Evolutionary conservation across 345 rosid genomes (phyloP).

Genomic region (Mercurialis annua): DNA sequence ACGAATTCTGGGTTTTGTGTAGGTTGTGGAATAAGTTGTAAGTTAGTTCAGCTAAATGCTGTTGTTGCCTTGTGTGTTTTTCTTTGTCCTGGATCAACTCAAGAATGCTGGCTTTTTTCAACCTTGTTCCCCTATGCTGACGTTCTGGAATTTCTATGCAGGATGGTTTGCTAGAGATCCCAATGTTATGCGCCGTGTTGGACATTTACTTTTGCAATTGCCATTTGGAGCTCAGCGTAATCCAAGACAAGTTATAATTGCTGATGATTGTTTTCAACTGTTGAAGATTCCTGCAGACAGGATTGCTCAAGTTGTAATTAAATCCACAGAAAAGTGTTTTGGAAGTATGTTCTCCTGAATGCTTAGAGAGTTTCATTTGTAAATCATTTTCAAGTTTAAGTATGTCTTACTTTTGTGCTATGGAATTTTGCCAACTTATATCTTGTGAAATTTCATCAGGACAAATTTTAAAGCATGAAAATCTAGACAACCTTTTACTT

Average conservation of each 20-base stretch:
- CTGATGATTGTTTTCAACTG: slow-evolving; percentile 87
- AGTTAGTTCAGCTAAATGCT: background rate
- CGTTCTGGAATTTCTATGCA: slow-evolving; percentile 32
- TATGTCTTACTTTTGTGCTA: background rate
- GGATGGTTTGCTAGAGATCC: slow-evolving; percentile 97
- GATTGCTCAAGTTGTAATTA: slow-evolving; percentile 62
- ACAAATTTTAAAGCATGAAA: slow-evolving; percentile 81
- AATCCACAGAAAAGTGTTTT: slow-evolving; percentile 75
- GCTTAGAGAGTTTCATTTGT: background rate
- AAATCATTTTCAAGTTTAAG: slow-evolving; percentile 12
- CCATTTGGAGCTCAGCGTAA: slow-evolving; percentile 72
- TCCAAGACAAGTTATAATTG: slow-evolving; percentile 84
- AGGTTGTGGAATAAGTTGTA: background rate
- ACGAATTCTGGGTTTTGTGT: background rate
- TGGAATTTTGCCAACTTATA: slow-evolving; percentile 10
- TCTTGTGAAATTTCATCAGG: slow-evolving; percentile 37
- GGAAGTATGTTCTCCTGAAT: slow-evolving; percentile 69
- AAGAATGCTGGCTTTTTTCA: background rate
- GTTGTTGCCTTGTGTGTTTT: background rate
- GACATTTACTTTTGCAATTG: slow-evolving; percentile 84
- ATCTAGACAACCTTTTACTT: slow-evolving; percentile 47
- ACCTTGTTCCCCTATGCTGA: background rate
- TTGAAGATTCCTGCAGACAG: slow-evolving; percentile 65
- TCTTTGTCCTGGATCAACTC: background rate
- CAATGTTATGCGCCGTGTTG: slow-evolving; percentile 64